These are phyloP conservation scores for Podila horticola DNA, from an alignment of 192 early-diverging fungal species.

Conservation along the genomic window DNA sequence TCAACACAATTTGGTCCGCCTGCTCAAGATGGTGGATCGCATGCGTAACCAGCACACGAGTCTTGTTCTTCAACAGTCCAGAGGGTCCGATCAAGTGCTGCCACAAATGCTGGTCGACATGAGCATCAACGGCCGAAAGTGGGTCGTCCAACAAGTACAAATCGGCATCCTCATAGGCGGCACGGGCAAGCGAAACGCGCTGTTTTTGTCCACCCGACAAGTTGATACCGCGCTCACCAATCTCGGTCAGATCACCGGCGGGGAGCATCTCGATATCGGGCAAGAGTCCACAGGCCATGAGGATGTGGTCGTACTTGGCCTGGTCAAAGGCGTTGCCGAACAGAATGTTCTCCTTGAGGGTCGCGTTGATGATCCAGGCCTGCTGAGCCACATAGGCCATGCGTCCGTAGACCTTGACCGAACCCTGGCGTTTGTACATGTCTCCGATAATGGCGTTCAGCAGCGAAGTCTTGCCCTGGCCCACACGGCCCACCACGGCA, in stretches of 20 bases:
- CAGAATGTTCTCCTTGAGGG: conserved; percentile 88
- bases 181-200: conserved; percentile 67
- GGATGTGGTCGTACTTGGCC: conserved; percentile 71
- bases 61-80: conserved; percentile 80
- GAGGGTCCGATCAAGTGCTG: conserved; percentile 84
- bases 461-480: conserved; percentile 64
- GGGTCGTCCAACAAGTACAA: conserved; percentile 57
- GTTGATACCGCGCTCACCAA: conserved; percentile 90
- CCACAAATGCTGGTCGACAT: conserved; percentile 72
- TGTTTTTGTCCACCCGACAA: conserved; percentile 92
- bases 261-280: conserved; percentile 85
- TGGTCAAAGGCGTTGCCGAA: conserved; percentile 82
- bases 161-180: conserved; percentile 89
- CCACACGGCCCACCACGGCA: conserved; percentile 85
- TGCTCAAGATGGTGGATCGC: conserved; percentile 78
- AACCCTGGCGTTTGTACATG: conserved; percentile 74
- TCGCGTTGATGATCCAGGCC: conserved; percentile 96
- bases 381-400: conserved; percentile 72
- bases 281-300: conserved; percentile 82
- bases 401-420: conserved; percentile 65
- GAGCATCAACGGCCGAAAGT: conserved; percentile 68
- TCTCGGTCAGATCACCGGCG: conserved; percentile 90
- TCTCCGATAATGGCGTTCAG: conserved; percentile 78
- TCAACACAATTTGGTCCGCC: conserved; percentile 70
- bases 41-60: conserved; percentile 84